Evolutionary conservation across 2,329 filamentous ascomycete species (phyloP), one percentile per base, ranked within the genome.

Genomic region (Ciborinia camelliae): DNA sequence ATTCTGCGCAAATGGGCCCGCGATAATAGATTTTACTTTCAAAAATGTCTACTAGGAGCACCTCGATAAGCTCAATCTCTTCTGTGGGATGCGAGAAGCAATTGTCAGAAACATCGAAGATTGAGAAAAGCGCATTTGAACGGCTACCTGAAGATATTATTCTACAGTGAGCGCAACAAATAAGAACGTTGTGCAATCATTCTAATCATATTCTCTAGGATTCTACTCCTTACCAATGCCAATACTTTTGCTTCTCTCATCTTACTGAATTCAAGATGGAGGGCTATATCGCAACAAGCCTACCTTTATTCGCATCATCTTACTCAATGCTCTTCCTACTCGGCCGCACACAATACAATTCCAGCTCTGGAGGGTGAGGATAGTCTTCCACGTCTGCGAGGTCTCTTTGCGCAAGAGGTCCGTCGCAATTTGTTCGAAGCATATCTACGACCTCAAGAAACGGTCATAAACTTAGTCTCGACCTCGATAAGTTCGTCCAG

Each of bases 401-500:
- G 81, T 26, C 79, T 85, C 32, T 93, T 95, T 73, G 82, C 85
- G 10, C 81, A 81, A 58, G 87, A 93, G 73, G 84, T 89, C 69
- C 90, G 91, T 76, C 84, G 90, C 65, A 91, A 91, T 77, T 81
- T 92, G 57, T 94, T 93, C 74, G 86, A 91, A 70, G 86, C 88
- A 43, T 93, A 91, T 74, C 75, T 92, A 60, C 84, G 89, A 23
- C 90, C 91, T 4, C 83, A 78, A 66, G 82, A 84, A 72, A 93
- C 89, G 7, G 80, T 90, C 52, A 84, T 96, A 72, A 93, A 90
- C 73, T 81, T 97, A 60, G 87, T 96, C 15, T 95, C 91, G 45
- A 91, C 89, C 58, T 92, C 90, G 7, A 91, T 91, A 70, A 94
- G 90, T 74, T 93, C 91, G 0, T 92, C 90, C 1, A 91, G 91